These are phyloP conservation scores for Leucogyrophana mollusca DNA, from an alignment of 768 basidiomycete genomes.

Conservation along the genomic window DNA sequence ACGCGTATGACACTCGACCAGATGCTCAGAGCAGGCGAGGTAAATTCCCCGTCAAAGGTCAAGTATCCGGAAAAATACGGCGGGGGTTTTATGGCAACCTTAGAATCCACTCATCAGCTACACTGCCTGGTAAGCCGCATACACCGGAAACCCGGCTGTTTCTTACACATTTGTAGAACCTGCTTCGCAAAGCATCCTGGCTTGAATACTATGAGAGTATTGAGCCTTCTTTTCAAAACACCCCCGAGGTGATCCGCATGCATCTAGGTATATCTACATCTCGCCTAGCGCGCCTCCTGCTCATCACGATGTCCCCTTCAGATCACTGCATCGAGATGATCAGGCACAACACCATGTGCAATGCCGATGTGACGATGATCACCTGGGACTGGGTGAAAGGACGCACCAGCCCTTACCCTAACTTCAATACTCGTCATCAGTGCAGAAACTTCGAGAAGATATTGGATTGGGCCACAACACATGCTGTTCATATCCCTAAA, in stretches of 20 bases:
- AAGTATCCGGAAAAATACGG: conserved; percentile 6
- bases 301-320: neutral
- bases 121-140: conserved; percentile 6
- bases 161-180: neutral
- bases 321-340: conserved; percentile 4
- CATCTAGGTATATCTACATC: conserved; percentile 5
- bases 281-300: neutral
- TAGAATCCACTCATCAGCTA: conserved; percentile 7
- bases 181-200: neutral
- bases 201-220: conserved; percentile 1
- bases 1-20: conserved; percentile 1
- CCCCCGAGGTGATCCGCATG: neutral
- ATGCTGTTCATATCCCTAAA: neutral
- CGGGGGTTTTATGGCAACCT: conserved; percentile 7
- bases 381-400: conserved; percentile 9
- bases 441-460: conserved; percentile 1
- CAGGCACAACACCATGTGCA: conserved; percentile 10
- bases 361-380: conserved; percentile 8
- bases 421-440: conserved; percentile 1
- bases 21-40: conserved; percentile 1
- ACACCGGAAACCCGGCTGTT: no score
- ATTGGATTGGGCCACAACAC: neutral
- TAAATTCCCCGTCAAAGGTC: neutral
- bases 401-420: neutral
- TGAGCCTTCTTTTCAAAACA: conserved; percentile 2